These are phyloP conservation scores for Lathyrus tuberosus DNA, from an alignment of 306 rosid genomes.

Conservation along the genomic window DNA sequence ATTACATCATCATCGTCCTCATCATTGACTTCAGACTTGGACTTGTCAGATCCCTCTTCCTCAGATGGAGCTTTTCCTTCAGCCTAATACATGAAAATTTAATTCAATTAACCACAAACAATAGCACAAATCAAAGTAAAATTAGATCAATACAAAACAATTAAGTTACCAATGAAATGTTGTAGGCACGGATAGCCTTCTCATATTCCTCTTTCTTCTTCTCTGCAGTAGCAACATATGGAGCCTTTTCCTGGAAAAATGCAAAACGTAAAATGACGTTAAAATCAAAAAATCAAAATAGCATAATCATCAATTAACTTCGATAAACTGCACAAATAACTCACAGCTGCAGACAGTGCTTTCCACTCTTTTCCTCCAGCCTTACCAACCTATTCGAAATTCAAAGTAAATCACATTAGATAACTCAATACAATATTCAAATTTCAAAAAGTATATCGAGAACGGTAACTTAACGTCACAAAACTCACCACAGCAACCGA, in stretches of 20 bases:
- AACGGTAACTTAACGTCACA: neutral
- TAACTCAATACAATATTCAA: neutral
- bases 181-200: constrained; percentile 57
- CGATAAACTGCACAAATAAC: neutral
- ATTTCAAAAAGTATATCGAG: neutral
- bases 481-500: constrained; percentile 68
- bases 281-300: neutral
- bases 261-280: neutral
- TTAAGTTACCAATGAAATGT: constrained; percentile 50
- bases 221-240: constrained; percentile 60
- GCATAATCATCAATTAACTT: neutral
- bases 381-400: constrained; percentile 66
- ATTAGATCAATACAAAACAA: neutral
- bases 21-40: constrained; percentile 78
- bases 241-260: constrained; percentile 69
- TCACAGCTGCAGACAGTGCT: constrained; percentile 69
- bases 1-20: constrained; percentile 59
- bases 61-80: constrained; percentile 60
- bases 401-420: neutral
- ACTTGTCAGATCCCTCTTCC: constrained; percentile 79
- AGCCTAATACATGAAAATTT: constrained; percentile 38
- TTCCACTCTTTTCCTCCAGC: constrained; percentile 85
- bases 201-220: constrained; percentile 67
- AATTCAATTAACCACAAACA: neutral
- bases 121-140: neutral